Percentiles rank a stretch among this genome's conserved stretches.
Evolutionary conservation across 1,284 basidiomycete genomes (phyloP).

Genomic region (Exsudoporus floridanus): DNA sequence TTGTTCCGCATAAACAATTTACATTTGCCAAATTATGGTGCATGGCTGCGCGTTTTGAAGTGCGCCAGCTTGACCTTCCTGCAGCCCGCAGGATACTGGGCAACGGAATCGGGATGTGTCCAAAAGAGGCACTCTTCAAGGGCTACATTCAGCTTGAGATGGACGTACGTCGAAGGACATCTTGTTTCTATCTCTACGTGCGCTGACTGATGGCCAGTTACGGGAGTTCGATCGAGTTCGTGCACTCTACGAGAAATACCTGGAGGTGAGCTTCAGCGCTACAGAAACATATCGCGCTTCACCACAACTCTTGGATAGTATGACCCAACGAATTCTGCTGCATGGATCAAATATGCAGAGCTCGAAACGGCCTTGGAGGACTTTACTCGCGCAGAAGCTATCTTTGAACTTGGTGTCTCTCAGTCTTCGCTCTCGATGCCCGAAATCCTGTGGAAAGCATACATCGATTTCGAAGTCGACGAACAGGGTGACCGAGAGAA

Average conservation of each 20-base stretch:
- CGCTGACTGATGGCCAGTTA: slow-evolving; percentile 45
- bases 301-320: slow-evolving; percentile 47
- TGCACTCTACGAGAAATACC: slow-evolving; percentile 90
- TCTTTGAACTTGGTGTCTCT: slow-evolving; percentile 93
- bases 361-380: slow-evolving; percentile 93
- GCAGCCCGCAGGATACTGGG: slow-evolving; percentile 91
- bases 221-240: slow-evolving; percentile 95
- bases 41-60: slow-evolving; percentile 89
- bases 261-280: slow-evolving; percentile 59
- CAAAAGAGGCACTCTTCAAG: slow-evolving; percentile 92
- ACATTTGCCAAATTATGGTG: slow-evolving; percentile 97
- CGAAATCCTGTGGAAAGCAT: slow-evolving; percentile 96
- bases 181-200: neutral
- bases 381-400: slow-evolving; percentile 86
- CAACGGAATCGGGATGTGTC: slow-evolving; percentile 90
- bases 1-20: slow-evolving; percentile 94
- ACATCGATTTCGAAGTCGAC: slow-evolving; percentile 90
- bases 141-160: slow-evolving; percentile 93
- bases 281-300: neutral
- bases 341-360: slow-evolving; percentile 98
- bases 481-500: slow-evolving; percentile 91
- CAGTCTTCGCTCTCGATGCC: slow-evolving; percentile 96
- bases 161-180: slow-evolving; percentile 51
- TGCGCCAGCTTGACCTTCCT: slow-evolving; percentile 79
- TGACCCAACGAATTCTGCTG: slow-evolving; percentile 85